Conservation (phyloP, 345 rosid species). For the Lagerstroemia speciosa region DNA sequence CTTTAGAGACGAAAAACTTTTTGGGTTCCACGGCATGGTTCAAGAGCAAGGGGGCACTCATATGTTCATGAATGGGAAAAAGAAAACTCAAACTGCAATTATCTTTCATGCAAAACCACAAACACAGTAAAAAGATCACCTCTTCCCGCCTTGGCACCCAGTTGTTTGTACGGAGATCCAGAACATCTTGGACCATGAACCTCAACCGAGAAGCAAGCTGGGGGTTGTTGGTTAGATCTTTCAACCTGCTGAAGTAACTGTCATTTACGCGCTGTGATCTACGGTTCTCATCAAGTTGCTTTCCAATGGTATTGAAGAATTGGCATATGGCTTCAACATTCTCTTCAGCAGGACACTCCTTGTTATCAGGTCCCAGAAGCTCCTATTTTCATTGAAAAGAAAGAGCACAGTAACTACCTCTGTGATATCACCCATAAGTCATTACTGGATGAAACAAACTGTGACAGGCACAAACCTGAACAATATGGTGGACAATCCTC, state of each 20-base stretch:
- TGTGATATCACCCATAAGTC: too few species aligned
- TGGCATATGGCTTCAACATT: conserved; percentile 90
- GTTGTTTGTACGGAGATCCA: conserved; percentile 64
- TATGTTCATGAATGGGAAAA: background rate
- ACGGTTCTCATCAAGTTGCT: conserved; percentile 70
- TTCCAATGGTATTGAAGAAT: conserved; percentile 75
- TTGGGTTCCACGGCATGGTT: background rate
- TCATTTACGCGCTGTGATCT: conserved; percentile 65
- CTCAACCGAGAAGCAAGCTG: conserved; percentile 56
- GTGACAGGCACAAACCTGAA: conserved; percentile 37
- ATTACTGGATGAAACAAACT: too few species aligned
- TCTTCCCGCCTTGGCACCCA: conserved; percentile 97
- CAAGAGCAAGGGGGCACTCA: background rate
- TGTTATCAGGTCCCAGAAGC: conserved; percentile 67
- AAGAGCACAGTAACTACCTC: conserved; percentile 3
- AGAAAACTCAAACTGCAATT: background rate
- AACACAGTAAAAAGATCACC: conserved; percentile 28
- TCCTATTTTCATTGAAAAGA: conserved; percentile 57
- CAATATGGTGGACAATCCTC: conserved; percentile 73
- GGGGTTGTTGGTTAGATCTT: conserved; percentile 52
- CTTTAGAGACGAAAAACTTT: background rate
- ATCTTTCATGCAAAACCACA: background rate
- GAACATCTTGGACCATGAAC: conserved; percentile 75
- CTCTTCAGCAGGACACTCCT: conserved; percentile 73
- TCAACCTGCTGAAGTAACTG: conserved; percentile 49